Base-by-base conservation (phyloP, 345 rosid species). In the Jatropha curcas region DNA sequence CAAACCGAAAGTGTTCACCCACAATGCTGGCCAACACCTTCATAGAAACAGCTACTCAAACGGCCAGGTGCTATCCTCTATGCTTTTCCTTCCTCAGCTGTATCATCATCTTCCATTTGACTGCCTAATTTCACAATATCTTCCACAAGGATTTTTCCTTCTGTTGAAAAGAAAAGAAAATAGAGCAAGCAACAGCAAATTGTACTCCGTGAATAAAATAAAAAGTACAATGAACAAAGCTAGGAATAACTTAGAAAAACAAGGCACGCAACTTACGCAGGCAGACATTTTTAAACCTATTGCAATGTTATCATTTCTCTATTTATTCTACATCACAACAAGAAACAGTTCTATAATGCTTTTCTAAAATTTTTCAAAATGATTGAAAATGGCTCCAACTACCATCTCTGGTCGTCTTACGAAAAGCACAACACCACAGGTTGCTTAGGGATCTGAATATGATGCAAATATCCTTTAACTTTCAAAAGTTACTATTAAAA, bases 131-230 rank as follows among this genome's bases (percentile, higher is more conserved):
- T 90, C 52, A 93, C 86, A 17, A 93, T 80, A 81, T 95, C 99
- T 84, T 90, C 86, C 2, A 95, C 97, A 14, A 88, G 88, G 60
- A 95, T 93, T 83, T 85, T 90, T 9, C 99, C 98, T 60, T 93
- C 98, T 93, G 90, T 72, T 74, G 62, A 52, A 65, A 30, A 67
- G 12, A 80, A 51, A 68, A 27, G 8, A 16, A 19, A n/a, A n/a
- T n/a, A n/a, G n/a, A n/a, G n/a, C n/a, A n/a, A 34, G 22, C 46
- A 48, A 43, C 16, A 63, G 8, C 1, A 20, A 55, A 17, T 46
- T 63, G 48, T 4, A 22, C 27, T 37, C 22, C 13, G 31, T 14
- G 57, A 24, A 20, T 43, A 20, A 9, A 24, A 20, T 43, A 20
- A 9, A 63, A 39, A 63, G 34, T 9, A 27, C 12, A 56, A 56